Evolutionary conservation across 129 eudicot genomes (phyloP), one percentile per base, ranked within the genome.

Genomic region (Saposhnikovia divaricata): DNA sequence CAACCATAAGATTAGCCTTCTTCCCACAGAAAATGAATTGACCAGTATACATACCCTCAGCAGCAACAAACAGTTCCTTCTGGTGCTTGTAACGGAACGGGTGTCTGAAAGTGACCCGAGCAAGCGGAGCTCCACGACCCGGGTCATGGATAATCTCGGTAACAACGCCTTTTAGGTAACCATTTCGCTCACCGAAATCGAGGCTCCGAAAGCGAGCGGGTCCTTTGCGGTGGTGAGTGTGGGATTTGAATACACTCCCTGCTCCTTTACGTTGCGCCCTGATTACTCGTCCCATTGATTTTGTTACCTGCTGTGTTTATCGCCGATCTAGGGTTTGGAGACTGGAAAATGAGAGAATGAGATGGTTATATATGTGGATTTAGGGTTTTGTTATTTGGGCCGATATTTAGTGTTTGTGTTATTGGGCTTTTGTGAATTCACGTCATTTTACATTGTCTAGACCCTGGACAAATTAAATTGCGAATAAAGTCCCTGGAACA

Each of bases 191-290:
- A 23, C 92, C 94, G 87, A 92, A 92, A 78, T 92, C 97, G 74
- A 92, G 94, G 74, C 85, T 79, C 13, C 97, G 90, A 86, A 92
- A 87, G n/a, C 90, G 75, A 16, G 97, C 94, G 13, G 94, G 88
- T 16, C 94, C 94, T 83, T 92, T 92, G 53, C 94, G 90, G 91
- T 89, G 97, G 92, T 92, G 97, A 18, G 97, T 92, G 86, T 92
- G 97, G 81, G 94, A 89, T 44, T 72, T 81, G 92, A 90, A 86
- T 8, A 90, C 84, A 66, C 91, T 87, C 0, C 95, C 90, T 7
- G 91, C 94, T 70, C 97, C 94, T 86, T 92, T 92, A 88, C 97
- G 92, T 28, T 92, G 97, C 14, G 97, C 89, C 12, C 97, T 72
- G 86, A 92, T 92, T 0, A 92, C 97, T 0, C 97, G 86, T 71